These are phyloP conservation scores for Onygenales sp. DNA, from an alignment of 2,329 filamentous ascomycete genomes.

Conservation along the genomic window DNA sequence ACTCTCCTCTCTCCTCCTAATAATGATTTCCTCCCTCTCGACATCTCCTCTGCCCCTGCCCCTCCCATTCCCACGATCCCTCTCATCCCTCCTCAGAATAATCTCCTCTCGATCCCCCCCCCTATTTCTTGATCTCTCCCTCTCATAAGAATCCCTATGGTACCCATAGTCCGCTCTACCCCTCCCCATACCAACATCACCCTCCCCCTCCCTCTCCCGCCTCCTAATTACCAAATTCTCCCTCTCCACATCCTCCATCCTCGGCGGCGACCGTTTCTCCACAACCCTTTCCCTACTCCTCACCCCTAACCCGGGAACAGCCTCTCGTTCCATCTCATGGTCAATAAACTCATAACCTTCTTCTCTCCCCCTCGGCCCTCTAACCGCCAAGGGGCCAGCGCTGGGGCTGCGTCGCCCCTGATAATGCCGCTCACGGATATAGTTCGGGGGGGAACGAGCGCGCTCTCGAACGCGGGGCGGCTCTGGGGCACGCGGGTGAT, in stretches of 20 bases:
- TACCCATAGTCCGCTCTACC: slow-evolving; percentile 2
- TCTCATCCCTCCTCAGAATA: slow-evolving; percentile 15
- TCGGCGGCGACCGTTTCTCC: background rate
- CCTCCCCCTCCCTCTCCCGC: slow-evolving; percentile 7
- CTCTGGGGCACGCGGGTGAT: slow-evolving; percentile 8
- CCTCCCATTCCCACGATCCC: slow-evolving; percentile 10
- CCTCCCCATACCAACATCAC: slow-evolving; percentile 10
- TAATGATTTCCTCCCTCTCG: slow-evolving; percentile 26
- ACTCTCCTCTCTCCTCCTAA: slow-evolving; percentile 22
- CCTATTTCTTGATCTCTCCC: slow-evolving; percentile 1
- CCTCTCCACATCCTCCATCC: background rate
- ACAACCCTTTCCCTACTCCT: slow-evolving; percentile 2
- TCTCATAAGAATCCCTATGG: slow-evolving; percentile 6
- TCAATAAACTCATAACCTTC: slow-evolving; percentile 9
- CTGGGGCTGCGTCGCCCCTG: slow-evolving; percentile 15
- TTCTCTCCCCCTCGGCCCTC: slow-evolving; percentile 20
- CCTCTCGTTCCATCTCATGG: slow-evolving; percentile 12
- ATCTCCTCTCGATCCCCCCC: slow-evolving; percentile 16
- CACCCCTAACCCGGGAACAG: slow-evolving; percentile 11
- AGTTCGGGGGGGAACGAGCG: slow-evolving; percentile 22
- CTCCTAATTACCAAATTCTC: background rate
- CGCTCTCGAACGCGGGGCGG: slow-evolving; percentile 36
- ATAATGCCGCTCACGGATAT: slow-evolving; percentile 23
- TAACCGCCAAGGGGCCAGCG: slow-evolving; percentile 20
- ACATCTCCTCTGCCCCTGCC: slow-evolving; percentile 13